These are phyloP conservation scores for Mychonastes homosphaera DNA, from an alignment of 139 green algal genomes.

Conservation along the genomic window DNA sequence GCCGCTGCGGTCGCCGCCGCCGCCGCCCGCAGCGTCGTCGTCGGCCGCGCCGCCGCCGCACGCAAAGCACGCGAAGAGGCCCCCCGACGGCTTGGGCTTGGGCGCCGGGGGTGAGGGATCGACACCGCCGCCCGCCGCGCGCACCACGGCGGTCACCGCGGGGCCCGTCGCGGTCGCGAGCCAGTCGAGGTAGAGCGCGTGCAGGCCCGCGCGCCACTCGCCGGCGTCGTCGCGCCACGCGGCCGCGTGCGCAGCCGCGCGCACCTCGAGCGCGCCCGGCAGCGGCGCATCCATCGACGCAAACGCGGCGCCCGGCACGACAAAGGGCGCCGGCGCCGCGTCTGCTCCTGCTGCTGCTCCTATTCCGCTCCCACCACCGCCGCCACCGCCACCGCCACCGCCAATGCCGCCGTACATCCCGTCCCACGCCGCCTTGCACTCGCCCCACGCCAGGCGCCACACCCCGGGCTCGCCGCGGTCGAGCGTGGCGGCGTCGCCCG, in stretches of 20 bases:
- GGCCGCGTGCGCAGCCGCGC: neutral
- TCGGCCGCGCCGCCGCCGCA: slow-evolving; percentile 7
- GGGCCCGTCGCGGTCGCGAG: neutral
- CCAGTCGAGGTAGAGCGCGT: slow-evolving; percentile 14
- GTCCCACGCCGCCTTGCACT: no score
- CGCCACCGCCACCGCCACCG: no score
- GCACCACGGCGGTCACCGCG: neutral
- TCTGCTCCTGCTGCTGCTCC: slow-evolving; percentile 1
- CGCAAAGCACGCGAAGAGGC: slow-evolving; percentile 15
- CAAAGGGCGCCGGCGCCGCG: slow-evolving; percentile 9
- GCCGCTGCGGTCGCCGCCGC: neutral
- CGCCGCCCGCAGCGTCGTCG: neutral
- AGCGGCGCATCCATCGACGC: slow-evolving; percentile 6
- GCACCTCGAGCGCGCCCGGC: slow-evolving; percentile 2
- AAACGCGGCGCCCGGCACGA: slow-evolving; percentile 14
- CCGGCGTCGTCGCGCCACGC: slow-evolving; percentile 10
- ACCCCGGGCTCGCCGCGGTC: no score
- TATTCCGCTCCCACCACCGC: no score
- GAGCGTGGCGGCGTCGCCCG: no score
- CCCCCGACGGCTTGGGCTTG: neutral
- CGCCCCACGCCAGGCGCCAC: no score
- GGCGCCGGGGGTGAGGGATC: neutral
- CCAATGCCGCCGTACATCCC: no score
- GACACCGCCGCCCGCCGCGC: neutral
- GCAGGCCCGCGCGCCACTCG: slow-evolving; percentile 6